phyloP scores from a whole-genome alignment of 2,329 filamentous ascomycete species.

The Ceratocystis papillata region DNA sequence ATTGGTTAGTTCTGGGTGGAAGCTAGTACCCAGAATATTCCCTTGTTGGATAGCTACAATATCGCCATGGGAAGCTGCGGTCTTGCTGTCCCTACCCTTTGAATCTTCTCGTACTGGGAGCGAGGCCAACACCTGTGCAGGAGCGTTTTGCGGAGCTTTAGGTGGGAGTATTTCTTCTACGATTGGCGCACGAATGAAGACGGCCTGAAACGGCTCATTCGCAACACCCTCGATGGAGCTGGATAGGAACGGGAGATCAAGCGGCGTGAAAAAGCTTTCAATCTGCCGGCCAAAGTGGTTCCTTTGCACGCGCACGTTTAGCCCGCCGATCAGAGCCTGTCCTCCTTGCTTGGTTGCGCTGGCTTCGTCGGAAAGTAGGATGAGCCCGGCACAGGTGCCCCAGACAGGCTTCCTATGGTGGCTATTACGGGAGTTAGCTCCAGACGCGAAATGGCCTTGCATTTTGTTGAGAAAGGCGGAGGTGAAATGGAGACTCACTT shows the following conservation, averaged over 20 bases:
- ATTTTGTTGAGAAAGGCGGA: slow-evolving; percentile 4
- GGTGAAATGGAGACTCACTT: slow-evolving; percentile 48
- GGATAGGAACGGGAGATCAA: slow-evolving; percentile 61
- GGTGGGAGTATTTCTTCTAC: slow-evolving; percentile 66
- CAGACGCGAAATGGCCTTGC: not conserved
- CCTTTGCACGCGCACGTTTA: slow-evolving; percentile 80
- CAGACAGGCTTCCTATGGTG: slow-evolving; percentile 70
- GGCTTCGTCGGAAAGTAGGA: slow-evolving; percentile 77
- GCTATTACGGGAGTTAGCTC: slow-evolving; percentile 36
- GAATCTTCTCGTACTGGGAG: slow-evolving; percentile 39
- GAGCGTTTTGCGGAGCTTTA: slow-evolving; percentile 26
- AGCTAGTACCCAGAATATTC: slow-evolving; percentile 89
- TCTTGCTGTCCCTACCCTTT: slow-evolving; percentile 45
- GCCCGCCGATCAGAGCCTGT: slow-evolving; percentile 83
- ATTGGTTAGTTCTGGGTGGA: slow-evolving; percentile 84
- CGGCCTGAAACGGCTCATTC: slow-evolving; percentile 51
- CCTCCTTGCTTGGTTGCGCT: slow-evolving; percentile 83
- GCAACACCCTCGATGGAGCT: slow-evolving; percentile 11
- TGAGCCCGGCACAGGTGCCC: slow-evolving; percentile 93
- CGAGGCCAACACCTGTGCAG: slow-evolving; percentile 44
- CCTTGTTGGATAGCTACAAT: slow-evolving; percentile 84
- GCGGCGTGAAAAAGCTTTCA: slow-evolving; percentile 72
- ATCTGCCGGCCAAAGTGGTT: slow-evolving; percentile 94
- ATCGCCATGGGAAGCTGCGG: slow-evolving; percentile 43
- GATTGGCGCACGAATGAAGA: slow-evolving; percentile 91